Conservation (phyloP, 1,284 basidiomycete species). For the Apiotrichum gracile region DNA sequence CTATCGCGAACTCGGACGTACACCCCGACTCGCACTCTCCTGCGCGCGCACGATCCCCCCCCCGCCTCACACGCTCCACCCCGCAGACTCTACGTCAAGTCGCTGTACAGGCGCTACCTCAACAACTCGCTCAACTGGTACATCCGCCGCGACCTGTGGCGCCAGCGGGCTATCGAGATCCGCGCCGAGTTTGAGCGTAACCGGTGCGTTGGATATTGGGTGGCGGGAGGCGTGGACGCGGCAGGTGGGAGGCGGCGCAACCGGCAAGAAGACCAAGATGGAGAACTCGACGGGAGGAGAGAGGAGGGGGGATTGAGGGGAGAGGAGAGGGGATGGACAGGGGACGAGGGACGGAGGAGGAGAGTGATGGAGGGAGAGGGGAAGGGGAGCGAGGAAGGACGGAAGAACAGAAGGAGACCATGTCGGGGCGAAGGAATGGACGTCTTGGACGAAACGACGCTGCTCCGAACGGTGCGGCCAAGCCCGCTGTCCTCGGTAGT, state of each 20-base stretch:
- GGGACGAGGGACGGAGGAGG: background rate
- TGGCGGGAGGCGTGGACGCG: background rate
- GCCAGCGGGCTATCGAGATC: constrained; percentile 73
- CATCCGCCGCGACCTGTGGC: constrained; percentile 76
- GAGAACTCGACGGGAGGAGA: background rate
- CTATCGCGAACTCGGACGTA: background rate
- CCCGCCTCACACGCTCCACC: background rate
- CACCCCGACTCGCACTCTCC: background rate
- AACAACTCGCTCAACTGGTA: constrained; percentile 85
- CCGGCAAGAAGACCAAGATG: background rate
- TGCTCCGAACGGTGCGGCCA: too few relatives aligned
- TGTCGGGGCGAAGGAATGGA: too few relatives aligned
- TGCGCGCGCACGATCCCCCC: background rate
- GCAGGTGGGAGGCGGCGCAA: background rate
- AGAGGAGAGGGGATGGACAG: too few relatives aligned
- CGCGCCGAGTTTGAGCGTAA: constrained; percentile 88
- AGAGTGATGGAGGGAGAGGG: background rate
- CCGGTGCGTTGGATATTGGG: constrained; percentile 55
- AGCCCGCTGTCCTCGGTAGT: too few relatives aligned
- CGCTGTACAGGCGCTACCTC: constrained; percentile 79
- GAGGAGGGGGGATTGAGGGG: background rate
- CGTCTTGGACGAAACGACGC: too few relatives aligned
- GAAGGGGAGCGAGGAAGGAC: too few relatives aligned
- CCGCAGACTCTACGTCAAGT: constrained; percentile 69
- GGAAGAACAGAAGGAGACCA: background rate